Evolutionary conservation across 202 grass and related monocot species (phyloP), one percentile per base, ranked within the genome.

Genomic region (Hordeum pubiflorum): DNA sequence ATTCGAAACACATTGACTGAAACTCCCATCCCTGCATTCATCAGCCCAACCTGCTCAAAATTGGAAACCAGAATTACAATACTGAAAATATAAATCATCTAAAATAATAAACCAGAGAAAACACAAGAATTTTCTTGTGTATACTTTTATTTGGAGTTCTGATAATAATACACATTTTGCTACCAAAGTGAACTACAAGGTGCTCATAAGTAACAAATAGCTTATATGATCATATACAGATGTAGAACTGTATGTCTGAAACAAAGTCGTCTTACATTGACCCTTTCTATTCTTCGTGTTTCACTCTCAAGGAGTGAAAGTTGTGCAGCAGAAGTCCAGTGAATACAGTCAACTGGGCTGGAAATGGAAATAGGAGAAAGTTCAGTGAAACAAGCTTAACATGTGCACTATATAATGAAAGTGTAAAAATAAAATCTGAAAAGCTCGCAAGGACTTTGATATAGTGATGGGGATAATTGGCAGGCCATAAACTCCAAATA

Each of bases 321-420:
- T 44, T 94, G 92, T 52, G 88, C 95, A 65, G 95, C 95, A 0
- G 95, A 98, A 58, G 92, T 98, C 95, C 95, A 94, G 33, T 98
- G 90, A 80, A 98, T 98, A 90, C 94, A 97, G 85, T 94, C 88
- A 26, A 97, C 94, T 32, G 94, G 94, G 86, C 92, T 97, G 90
- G 37, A 76, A 86, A 82, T 81, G 70, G 52, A 86, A 91, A 82
- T 1, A 62, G 2, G 14, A 48, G 11, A 67, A 60, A 54, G 2
- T 80, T 80, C 59, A 79, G 60, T 1, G 3, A 15, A 32, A 20
- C 14, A 24, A 57, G 10, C 15, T 56, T 77, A 72, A 64, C 23
- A 70, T 70, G 34, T 0, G 1, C 10, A 57, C 32, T 68, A 54
- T 26, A 69, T 40, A 41, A 11, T 13, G 11, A 13, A 43, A 43